phyloP scores from a whole-genome alignment of 2,329 filamentous ascomycete species.

The Parascedosporium putredinis region DNA sequence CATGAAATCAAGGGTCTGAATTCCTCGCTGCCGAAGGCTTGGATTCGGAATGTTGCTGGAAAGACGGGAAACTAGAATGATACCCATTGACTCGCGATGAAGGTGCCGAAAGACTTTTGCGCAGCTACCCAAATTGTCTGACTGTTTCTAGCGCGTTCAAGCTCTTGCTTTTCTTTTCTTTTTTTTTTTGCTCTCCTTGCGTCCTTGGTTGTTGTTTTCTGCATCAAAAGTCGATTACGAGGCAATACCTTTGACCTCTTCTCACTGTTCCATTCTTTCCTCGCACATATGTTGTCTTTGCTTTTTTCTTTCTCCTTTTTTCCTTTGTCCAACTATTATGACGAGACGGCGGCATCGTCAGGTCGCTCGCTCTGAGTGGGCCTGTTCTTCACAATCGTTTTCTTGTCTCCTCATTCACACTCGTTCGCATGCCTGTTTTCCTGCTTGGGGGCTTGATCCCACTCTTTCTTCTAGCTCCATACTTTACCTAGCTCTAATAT shows the following conservation, averaged over 20 bases:
- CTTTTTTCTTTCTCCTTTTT: slow-evolving; percentile 1
- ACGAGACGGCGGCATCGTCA: slow-evolving; percentile 4
- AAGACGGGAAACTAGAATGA: slow-evolving; percentile 14
- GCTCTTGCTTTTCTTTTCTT: slow-evolving; percentile 5
- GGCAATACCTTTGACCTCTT: too few relatives aligned
- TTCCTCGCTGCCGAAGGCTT: neutral
- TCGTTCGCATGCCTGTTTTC: too few relatives aligned
- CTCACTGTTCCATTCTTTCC: too few relatives aligned
- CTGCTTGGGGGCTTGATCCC: too few relatives aligned
- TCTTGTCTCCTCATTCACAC: neutral
- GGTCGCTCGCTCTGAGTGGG: slow-evolving; percentile 2
- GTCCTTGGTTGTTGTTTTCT: too few relatives aligned
- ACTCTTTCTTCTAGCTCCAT: neutral
- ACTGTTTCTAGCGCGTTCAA: slow-evolving; percentile 2
- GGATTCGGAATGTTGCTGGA: neutral
- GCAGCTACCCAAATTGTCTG: neutral
- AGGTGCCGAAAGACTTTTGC: slow-evolving; percentile 5
- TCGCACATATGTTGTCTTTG: neutral
- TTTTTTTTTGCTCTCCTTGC: slow-evolving; percentile 8
- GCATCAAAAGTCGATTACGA: neutral
- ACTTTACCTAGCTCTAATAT: slow-evolving; percentile 4
- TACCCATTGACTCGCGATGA: slow-evolving; percentile 14
- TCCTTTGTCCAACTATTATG: slow-evolving; percentile 7
- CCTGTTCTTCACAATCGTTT: neutral
- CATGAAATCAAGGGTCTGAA: neutral